These are phyloP conservation scores for Fusarium abutilonis DNA, from an alignment of 2,329 filamentous ascomycete genomes.

Conservation along the genomic window DNA sequence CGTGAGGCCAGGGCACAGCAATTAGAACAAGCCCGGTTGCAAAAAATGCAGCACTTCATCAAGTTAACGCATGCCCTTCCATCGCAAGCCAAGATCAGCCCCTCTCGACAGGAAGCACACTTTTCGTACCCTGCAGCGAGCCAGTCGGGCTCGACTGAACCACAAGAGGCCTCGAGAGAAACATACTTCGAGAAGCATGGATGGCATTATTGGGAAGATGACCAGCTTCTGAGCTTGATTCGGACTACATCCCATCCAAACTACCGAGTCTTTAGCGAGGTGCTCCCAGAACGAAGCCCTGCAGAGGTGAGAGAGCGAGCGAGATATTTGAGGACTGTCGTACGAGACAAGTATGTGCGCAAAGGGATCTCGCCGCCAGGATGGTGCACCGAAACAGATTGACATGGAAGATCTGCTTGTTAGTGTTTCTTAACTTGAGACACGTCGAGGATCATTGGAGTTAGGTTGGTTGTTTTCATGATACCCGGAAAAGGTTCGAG, in stretches of 20 bases:
- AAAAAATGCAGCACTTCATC: constrained; percentile 37
- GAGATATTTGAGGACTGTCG: constrained; percentile 32
- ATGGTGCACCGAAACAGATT: constrained; percentile 41
- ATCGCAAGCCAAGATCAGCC: background rate
- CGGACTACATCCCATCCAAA: constrained; percentile 31
- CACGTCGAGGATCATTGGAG: constrained; percentile 4
- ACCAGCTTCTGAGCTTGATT: constrained; percentile 40
- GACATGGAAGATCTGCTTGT: background rate
- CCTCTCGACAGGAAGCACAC: background rate
- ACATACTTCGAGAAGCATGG: constrained; percentile 39
- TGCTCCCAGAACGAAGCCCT: constrained; percentile 31
- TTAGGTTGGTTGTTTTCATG: constrained; percentile 28
- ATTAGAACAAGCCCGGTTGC: constrained; percentile 2
- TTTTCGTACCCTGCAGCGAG: constrained; percentile 15
- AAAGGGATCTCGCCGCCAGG: constrained; percentile 34
- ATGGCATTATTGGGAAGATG: constrained; percentile 45
- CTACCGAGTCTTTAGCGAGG: constrained; percentile 12
- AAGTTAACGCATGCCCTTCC: constrained; percentile 27
- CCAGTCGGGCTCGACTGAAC: background rate
- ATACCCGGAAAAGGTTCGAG: constrained; percentile 28
- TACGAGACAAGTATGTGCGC: constrained; percentile 35
- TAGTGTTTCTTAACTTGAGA: constrained; percentile 4
- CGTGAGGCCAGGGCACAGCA: constrained; percentile 11
- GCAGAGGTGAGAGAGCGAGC: constrained; percentile 37
- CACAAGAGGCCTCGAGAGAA: constrained; percentile 4